These are phyloP conservation scores for Coemansia sp. DNA, from an alignment of 192 early-diverging fungal genomes.

Conservation along the genomic window DNA sequence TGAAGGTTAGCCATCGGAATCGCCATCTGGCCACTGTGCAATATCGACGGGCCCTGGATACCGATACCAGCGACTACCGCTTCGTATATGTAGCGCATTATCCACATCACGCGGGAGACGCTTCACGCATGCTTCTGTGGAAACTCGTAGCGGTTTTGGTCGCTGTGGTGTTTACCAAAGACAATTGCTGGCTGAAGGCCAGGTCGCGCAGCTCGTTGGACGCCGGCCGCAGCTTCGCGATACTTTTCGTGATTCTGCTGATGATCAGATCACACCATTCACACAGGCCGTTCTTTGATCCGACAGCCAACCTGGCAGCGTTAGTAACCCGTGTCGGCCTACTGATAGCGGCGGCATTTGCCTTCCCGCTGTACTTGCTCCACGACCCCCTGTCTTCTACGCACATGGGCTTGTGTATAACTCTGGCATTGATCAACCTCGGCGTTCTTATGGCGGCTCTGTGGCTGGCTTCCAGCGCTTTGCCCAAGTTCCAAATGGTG, in stretches of 20 bases:
- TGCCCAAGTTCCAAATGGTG: slow-evolving; percentile 52
- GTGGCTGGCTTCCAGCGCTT: slow-evolving; percentile 34
- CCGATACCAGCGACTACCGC: slow-evolving; percentile 59
- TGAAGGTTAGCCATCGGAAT: slow-evolving; percentile 47
- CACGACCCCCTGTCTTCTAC: slow-evolving; percentile 46
- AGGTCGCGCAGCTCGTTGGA: slow-evolving; percentile 54
- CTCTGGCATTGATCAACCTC: slow-evolving; percentile 51
- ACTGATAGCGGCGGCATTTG: slow-evolving; percentile 51
- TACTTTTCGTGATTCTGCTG: slow-evolving; percentile 55
- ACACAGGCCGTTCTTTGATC: slow-evolving; percentile 61
- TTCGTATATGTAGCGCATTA: slow-evolving; percentile 61
- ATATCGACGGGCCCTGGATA: slow-evolving; percentile 57
- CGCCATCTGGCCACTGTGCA: slow-evolving; percentile 58
- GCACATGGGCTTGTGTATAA: slow-evolving; percentile 50
- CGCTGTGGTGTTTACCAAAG: slow-evolving; percentile 57
- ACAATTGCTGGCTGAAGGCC: slow-evolving; percentile 61
- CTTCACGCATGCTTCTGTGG: slow-evolving; percentile 59
- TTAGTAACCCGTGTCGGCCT: slow-evolving; percentile 52
- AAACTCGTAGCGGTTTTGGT: slow-evolving; percentile 57
- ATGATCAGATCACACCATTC: slow-evolving; percentile 60
- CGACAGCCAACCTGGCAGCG: slow-evolving; percentile 57
- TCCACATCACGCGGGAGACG: slow-evolving; percentile 53
- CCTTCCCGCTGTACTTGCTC: slow-evolving; percentile 58
- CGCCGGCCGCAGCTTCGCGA: slow-evolving; percentile 46
- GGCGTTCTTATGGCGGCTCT: slow-evolving; percentile 43